Percentiles rank a stretch among this genome's conserved stretches.
Evolutionary conservation across 441 rosid genomes (phyloP).

Genomic region (Pelargonium exstipulatum): DNA sequence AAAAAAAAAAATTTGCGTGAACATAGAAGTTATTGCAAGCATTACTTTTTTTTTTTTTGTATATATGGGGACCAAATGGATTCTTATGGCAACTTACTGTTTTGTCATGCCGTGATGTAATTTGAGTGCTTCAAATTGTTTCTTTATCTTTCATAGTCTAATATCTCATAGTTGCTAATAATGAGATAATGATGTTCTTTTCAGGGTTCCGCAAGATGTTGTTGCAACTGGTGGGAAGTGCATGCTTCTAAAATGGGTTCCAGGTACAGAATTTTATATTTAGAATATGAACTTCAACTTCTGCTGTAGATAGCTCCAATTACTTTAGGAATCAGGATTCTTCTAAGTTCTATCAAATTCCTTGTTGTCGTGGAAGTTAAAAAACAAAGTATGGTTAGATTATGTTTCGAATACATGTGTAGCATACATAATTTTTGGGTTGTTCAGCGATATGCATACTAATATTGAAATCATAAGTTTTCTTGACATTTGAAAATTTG

Average conservation of each 20-base stretch:
- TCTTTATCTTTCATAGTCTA: background rate
- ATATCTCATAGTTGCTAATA: background rate
- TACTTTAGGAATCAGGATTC: background rate
- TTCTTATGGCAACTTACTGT: background rate
- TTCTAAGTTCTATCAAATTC: background rate
- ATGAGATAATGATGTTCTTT: background rate
- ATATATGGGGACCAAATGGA: background rate
- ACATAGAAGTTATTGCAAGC: background rate
- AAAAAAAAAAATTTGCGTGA: background rate
- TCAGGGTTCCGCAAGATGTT: slow-evolving; percentile 93
- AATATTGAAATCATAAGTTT: too few species aligned
- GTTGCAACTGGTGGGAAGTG: slow-evolving; percentile 94
- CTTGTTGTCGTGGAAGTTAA: background rate
- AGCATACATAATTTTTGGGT: too few species aligned
- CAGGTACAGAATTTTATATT: slow-evolving; percentile 37
- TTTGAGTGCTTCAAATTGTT: background rate
- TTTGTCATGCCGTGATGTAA: background rate
- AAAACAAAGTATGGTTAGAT: too few species aligned
- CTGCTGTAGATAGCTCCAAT: too few species aligned
- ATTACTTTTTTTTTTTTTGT: background rate
- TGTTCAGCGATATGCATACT: too few species aligned
- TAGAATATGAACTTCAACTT: background rate
- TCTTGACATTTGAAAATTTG: too few species aligned
- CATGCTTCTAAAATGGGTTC: slow-evolving; percentile 72
- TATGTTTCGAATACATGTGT: too few species aligned